These are phyloP conservation scores for Aspergillus baeticus DNA, from an alignment of 495 filamentous ascomycete genomes.

Conservation along the genomic window DNA sequence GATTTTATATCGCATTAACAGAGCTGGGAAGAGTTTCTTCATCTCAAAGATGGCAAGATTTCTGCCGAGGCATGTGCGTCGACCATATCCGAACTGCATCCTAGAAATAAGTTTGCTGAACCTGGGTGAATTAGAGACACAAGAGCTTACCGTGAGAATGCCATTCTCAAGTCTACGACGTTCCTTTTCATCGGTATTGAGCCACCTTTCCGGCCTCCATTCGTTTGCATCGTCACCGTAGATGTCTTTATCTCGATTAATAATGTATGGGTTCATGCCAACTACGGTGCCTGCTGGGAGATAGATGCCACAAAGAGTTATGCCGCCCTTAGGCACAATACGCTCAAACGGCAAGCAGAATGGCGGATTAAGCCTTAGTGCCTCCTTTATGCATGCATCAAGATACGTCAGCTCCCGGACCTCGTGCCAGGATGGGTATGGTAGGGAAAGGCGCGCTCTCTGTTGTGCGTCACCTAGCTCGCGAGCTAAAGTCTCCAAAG, in stretches of 20 bases:
- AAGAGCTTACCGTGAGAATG: slow-evolving; percentile 28
- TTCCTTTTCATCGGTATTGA: slow-evolving; percentile 4
- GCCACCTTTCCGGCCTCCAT: slow-evolving; percentile 31
- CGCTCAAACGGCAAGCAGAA: slow-evolving; percentile 36
- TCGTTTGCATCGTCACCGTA: slow-evolving; percentile 26
- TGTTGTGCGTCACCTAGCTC: too few species aligned
- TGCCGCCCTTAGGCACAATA: slow-evolving; percentile 13
- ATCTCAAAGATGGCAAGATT: neutral
- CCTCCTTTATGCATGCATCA: slow-evolving; percentile 55
- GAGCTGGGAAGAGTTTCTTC: neutral
- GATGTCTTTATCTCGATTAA: slow-evolving; percentile 14
- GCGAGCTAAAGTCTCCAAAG: too few species aligned
- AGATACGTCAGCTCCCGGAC: slow-evolving; percentile 31
- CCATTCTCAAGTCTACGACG: slow-evolving; percentile 13
- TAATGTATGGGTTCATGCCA: neutral
- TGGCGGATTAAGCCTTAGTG: slow-evolving; percentile 49
- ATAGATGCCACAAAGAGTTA: neutral
- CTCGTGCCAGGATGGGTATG: slow-evolving; percentile 30
- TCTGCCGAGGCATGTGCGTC: neutral
- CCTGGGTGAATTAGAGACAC: too few species aligned
- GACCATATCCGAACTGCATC: neutral
- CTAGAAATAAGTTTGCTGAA: too few species aligned
- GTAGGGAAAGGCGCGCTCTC: too few species aligned
- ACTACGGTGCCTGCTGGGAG: neutral
- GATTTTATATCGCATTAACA: too few species aligned